Conservation (phyloP, 148 eudicot genomes). For the Rheum nobile region DNA sequence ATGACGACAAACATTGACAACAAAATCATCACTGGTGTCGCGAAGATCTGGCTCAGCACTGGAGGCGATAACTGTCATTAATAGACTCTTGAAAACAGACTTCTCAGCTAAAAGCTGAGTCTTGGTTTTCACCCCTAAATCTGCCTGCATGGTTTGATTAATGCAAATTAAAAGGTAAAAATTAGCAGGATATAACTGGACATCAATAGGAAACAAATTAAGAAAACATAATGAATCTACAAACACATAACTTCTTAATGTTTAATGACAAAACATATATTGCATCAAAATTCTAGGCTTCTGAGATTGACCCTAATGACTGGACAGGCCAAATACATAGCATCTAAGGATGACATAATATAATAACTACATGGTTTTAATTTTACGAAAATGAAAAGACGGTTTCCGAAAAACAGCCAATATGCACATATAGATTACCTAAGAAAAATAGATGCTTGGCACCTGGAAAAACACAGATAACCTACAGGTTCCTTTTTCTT, state of each 20-base stretch:
- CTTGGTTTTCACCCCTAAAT: conserved; percentile 94
- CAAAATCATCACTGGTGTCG: conserved; percentile 67
- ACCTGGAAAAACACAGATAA: background rate
- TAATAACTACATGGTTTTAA: background rate
- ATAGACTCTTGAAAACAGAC: conserved; percentile 80
- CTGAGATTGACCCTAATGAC: background rate
- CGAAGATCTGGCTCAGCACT: conserved; percentile 74
- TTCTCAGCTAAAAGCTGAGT: conserved; percentile 97
- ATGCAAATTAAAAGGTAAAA: background rate
- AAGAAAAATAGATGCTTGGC: background rate
- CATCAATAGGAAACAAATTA: background rate
- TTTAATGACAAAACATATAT: background rate
- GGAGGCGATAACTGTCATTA: conserved; percentile 82
- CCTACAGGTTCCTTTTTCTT: background rate
- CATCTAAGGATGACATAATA: background rate
- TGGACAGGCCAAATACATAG: background rate
- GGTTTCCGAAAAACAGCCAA: background rate
- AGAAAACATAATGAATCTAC: background rate
- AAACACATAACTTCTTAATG: background rate
- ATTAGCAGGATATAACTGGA: background rate
- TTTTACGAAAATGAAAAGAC: background rate
- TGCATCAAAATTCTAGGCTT: background rate
- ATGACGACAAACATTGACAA: conserved; percentile 72
- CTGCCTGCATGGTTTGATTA: conserved; percentile 42
- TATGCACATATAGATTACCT: background rate